Base-by-base conservation (phyloP, 371 early-diverging fungal species). In the Mortierella sp. region DNA sequence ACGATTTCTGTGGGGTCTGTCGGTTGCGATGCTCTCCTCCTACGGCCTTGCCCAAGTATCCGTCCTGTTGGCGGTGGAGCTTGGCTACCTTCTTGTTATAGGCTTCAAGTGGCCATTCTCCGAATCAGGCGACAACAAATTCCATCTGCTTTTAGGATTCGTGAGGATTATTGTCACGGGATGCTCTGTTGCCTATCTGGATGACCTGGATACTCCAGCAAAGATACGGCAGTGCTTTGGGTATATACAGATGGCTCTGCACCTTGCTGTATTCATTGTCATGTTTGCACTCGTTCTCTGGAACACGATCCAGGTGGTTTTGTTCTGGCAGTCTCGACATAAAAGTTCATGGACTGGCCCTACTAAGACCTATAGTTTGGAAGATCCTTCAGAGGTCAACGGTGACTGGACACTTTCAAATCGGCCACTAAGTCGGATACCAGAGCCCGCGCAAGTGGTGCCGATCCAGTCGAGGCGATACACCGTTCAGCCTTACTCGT, bases 1-100 rank as follows among this genome's bases (percentile, higher is more conserved):
- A 18, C 83, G 83, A 39, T 81, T 81, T 57, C 63, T 81, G 6
- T 81, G 83, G 83, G 83, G 73, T 14, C 59, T 81, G 6, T 60
- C 73, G 1, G 62, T 81, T 3, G 62, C 77, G 26, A 81, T 81
- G 83, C 45, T 81, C 59, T 72, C 83, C 0, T 65, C 83, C 2
- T 81, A 76, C 49, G 73, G 83, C 5, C 24, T 70, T 10, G 83
- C 77, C 9, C 83, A 81, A 51, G 70, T 81, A 6, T 73, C 73
- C 6, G 69, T 81, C 20, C 28, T 75, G 55, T 57, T 81, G 66
- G 64, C 65, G 26, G 73, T 81, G 2, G 83, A 81, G 59, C 65
- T 81, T 20, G 76, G 73, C 2, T 76, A 81, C 37, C 64, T 81
- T 70, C 45, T 81, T 20, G 83, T 81, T 40, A 81, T 81, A 61